Evolutionary conservation across 2,329 filamentous ascomycete genomes (phyloP).

Genomic region (Trichoderma oligosporum): DNA sequence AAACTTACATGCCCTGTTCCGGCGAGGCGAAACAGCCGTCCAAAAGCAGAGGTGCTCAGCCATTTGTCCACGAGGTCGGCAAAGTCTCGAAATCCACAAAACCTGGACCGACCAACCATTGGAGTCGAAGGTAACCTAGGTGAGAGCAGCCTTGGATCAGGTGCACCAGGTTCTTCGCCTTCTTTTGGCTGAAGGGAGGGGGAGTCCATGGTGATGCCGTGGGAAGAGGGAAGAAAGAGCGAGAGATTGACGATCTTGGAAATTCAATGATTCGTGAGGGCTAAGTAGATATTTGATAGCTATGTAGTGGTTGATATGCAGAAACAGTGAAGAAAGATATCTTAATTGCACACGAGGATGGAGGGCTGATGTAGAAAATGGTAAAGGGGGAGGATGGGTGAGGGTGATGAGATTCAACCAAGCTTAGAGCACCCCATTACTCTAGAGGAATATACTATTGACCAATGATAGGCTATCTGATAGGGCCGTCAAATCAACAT

Average conservation of each 20-base stretch:
- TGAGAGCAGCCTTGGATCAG: constrained; percentile 1
- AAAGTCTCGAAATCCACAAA: constrained; percentile 35
- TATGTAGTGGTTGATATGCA: neutral
- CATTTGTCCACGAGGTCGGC: constrained; percentile 36
- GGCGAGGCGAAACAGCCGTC: constrained; percentile 61
- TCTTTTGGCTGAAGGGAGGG: neutral
- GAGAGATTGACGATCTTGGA: neutral
- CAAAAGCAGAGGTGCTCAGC: constrained; percentile 46
- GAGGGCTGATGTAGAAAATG: neutral
- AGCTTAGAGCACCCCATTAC: neutral
- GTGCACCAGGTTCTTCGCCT: neutral
- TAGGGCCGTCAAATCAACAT: neutral
- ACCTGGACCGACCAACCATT: constrained; percentile 26
- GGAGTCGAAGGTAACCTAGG: constrained; percentile 11
- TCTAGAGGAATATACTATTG: neutral
- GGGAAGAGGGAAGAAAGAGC: neutral
- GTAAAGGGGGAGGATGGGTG: neutral
- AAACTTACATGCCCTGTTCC: constrained; percentile 63
- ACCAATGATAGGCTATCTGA: neutral
- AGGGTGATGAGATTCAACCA: neutral
- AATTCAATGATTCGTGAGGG: too few relatives aligned
- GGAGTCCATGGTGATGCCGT: constrained; percentile 9
- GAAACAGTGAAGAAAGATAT: neutral
- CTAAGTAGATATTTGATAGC: neutral
- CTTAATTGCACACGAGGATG: neutral